These are phyloP conservation scores for Polychytrium aggregatum DNA, from an alignment of 192 early-diverging fungal species.

Conservation along the genomic window DNA sequence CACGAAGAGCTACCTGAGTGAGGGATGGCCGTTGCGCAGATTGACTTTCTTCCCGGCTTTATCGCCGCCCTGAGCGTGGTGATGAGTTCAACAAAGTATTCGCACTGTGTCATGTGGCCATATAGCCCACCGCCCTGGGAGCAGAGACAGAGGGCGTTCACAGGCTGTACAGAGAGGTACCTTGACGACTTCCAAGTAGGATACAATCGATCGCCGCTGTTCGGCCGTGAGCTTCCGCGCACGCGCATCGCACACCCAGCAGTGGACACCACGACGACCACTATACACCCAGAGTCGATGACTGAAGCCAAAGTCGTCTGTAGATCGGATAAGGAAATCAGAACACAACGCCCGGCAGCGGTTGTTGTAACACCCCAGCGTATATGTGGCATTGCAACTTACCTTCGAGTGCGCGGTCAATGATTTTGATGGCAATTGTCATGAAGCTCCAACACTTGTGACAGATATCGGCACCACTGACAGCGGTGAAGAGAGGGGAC, in stretches of 20 bases:
- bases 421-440: conserved; percentile 78
- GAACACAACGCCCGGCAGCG: neutral
- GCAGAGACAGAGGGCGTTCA: no score
- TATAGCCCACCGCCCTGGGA: no score
- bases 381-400: neutral
- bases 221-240: conserved; percentile 69
- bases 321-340: neutral
- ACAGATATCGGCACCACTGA: conserved; percentile 74
- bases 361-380: neutral
- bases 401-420: conserved; percentile 65
- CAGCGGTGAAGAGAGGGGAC: neutral
- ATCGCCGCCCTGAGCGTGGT: no score
- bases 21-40: no score
- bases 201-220: conserved; percentile 68
- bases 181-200: conserved; percentile 67
- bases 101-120: no score
- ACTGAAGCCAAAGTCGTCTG: conserved; percentile 92
- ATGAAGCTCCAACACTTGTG: conserved; percentile 89
- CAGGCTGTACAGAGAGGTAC: no score
- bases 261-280: conserved; percentile 95
- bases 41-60: no score
- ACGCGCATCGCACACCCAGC: conserved; percentile 89
- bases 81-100: no score
- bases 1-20: no score
- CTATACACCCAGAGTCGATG: conserved; percentile 90